Evolutionary conservation across 306 rosid genomes (phyloP).

Genomic region (Erythrophleum fordii): DNA sequence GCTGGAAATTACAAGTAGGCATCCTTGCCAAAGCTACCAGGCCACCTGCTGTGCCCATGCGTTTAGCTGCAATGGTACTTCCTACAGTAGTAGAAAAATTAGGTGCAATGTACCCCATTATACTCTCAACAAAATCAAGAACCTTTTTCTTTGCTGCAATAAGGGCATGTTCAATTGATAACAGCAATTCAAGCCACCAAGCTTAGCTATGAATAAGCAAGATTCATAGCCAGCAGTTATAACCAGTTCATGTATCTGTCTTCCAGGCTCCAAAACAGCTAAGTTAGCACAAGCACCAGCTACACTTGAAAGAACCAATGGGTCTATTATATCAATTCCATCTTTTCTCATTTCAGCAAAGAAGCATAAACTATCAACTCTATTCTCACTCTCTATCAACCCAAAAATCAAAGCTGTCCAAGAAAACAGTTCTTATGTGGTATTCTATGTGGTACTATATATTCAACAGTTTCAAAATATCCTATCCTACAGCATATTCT

Average conservation of each 20-base stretch:
- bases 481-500: background rate
- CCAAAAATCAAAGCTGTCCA: constrained; percentile 95
- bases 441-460: no score
- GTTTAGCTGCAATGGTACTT: constrained; percentile 96
- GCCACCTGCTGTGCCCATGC: constrained; percentile 97
- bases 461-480: background rate
- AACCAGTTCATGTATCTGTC: constrained; percentile 69
- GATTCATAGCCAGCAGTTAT: constrained; percentile 69
- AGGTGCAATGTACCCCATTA: constrained; percentile 98
- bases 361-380: constrained; percentile 53
- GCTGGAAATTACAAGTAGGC: constrained; percentile 99
- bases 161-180: no score
- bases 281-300: constrained; percentile 81
- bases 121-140: constrained; percentile 93
- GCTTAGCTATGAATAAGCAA: constrained; percentile 70
- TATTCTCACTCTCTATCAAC: constrained; percentile 79
- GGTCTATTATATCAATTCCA: constrained; percentile 63
- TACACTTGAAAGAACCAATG: constrained; percentile 76
- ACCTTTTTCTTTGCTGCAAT: constrained; percentile 88
- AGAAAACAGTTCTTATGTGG: constrained; percentile 59
- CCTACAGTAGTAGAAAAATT: constrained; percentile 93
- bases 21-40: constrained; percentile 77
- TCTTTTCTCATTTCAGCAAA: constrained; percentile 75
- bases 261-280: constrained; percentile 77
- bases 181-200: no score